Percentiles rank a stretch among this genome's conserved stretches.
Conservation (phyloP, 2,329 filamentous ascomycete genomes). For the Alternaria brassicae region DNA sequence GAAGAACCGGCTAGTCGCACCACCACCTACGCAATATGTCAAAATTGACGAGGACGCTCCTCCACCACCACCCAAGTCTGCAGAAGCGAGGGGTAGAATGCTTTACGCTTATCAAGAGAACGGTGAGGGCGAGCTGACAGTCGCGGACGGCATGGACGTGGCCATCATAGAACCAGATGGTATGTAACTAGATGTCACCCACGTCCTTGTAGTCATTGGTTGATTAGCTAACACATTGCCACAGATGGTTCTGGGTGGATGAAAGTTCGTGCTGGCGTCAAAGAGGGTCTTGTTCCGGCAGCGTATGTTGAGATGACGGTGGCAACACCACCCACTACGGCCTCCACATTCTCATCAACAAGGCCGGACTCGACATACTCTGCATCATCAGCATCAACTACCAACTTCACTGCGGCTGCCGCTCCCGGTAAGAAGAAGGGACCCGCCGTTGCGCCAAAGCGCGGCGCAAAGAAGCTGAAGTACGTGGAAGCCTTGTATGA, state of each 20-base stretch:
- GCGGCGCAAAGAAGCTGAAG: slow-evolving; percentile 90
- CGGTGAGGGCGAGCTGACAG: slow-evolving; percentile 80
- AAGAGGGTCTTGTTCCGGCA: slow-evolving; percentile 86
- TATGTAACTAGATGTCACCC: slow-evolving; percentile 57
- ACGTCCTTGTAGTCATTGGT: slow-evolving; percentile 25
- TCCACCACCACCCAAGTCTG: slow-evolving; percentile 34
- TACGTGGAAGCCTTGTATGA: slow-evolving; percentile 95
- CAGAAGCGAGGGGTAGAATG: slow-evolving; percentile 82
- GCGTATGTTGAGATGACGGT: slow-evolving; percentile 76
- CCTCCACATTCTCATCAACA: slow-evolving; percentile 46
- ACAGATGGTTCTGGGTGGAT: slow-evolving; percentile 92
- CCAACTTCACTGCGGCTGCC: slow-evolving; percentile 52
- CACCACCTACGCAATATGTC: slow-evolving; percentile 83
- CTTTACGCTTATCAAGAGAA: slow-evolving; percentile 83
- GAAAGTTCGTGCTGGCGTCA: slow-evolving; percentile 76
- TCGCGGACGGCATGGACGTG: slow-evolving; percentile 80
- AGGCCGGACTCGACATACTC: slow-evolving; percentile 69
- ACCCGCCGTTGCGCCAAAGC: slow-evolving; percentile 85
- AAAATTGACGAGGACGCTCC: slow-evolving; percentile 64
- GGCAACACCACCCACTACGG: slow-evolving; percentile 48
- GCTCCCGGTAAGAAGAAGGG: slow-evolving; percentile 77
- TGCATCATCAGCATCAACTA: slow-evolving; percentile 76
- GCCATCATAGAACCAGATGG: slow-evolving; percentile 84
- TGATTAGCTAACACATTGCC: slow-evolving; percentile 26
- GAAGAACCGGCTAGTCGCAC: slow-evolving; percentile 81